Evolutionary conservation across 2,329 filamentous ascomycete genomes (phyloP), one percentile per base, ranked within the genome.

Genomic region (Huntiella abstrusa): DNA sequence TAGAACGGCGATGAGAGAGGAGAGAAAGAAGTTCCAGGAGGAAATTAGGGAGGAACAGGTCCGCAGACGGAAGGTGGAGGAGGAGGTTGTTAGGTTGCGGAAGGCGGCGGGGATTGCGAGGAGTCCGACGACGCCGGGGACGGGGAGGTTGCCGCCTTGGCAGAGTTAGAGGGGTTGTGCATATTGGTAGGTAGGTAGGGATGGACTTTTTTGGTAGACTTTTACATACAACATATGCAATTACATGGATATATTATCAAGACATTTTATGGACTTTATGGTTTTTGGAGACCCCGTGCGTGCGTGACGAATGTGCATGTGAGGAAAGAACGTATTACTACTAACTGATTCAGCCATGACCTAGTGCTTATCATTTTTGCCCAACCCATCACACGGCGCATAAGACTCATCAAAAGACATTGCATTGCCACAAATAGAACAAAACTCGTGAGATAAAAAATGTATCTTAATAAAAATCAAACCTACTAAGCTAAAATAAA

Each of bases 11-110:
- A 71, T 73, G 69, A 66, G 69, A 53, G 68, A 70, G 55, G 69
- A 73, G 60, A 64, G 69, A 52, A 71, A 65, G 62, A 70, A 66
- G 58, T 72, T 70, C 60, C 68, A 72, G 51, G 68, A 72, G 52
- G 70, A 71, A 49, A 55, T 73, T 36, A 63, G 60, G 60, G 67
- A 68, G 60, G 69, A 73, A 52, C 68, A 70, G 55, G 54, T 57
- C 48, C 64, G 59, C 52, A 60, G 62, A 47, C 60, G 69, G 43
- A 67, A 63, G 52, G 56, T 70, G 16, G 69, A 73, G 52, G 69
- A 73, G 46, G 69, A 73, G 55, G 53, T 72, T 28, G 66, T 59
- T 53, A 63, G 64, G 47, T 58, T 60, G 7, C 59, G 61, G 28
- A 66, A 62, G 2, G 60, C 64, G 1, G 61, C 61, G 52, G 48